A percentile compares a stretch with the other conserved stretches of the same genome.
Evolutionary conservation across 2,329 filamentous ascomycete species (phyloP).

Genomic region (Clonostachys chloroleuca): DNA sequence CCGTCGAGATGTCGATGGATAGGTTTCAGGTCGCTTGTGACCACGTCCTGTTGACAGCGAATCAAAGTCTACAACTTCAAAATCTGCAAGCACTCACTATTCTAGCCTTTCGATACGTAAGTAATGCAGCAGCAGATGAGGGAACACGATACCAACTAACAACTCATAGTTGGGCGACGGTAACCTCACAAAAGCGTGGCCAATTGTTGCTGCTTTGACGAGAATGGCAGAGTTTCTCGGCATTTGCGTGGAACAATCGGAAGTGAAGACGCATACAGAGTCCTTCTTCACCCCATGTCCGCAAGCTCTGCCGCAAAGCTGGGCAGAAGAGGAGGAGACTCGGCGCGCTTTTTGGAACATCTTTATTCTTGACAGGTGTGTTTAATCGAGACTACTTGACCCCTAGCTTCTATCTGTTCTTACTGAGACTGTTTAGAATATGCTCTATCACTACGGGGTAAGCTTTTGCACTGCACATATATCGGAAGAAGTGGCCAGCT

Average conservation of each 20-base stretch:
- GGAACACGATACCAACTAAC: not conserved
- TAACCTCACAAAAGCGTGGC: constrained; percentile 15
- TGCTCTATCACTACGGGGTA: constrained; percentile 15
- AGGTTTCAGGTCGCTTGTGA: constrained; percentile 5
- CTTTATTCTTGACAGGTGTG: constrained; percentile 19
- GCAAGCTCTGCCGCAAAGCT: constrained; percentile 13
- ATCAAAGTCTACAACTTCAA: constrained; percentile 25
- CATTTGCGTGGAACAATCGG: constrained; percentile 13
- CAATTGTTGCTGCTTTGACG: constrained; percentile 19
- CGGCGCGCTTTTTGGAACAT: constrained; percentile 24
- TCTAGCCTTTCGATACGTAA: constrained; percentile 23
- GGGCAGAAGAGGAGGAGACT: constrained; percentile 22
- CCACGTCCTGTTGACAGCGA: constrained; percentile 18
- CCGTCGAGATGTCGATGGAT: constrained; percentile 8
- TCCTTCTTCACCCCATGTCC: too few relatives aligned
- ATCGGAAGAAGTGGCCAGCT: not conserved
- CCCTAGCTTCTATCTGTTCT: too few relatives aligned
- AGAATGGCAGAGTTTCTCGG: constrained; percentile 21
- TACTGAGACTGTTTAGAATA: constrained; percentile 5
- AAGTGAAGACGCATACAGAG: not conserved
- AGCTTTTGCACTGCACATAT: not conserved
- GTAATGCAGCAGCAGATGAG: constrained; percentile 9
- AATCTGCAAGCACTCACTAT: constrained; percentile 29
- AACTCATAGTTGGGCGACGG: constrained; percentile 17
- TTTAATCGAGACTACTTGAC: not conserved